A percentile compares a stretch with the other conserved stretches of the same genome.
Conservation (phyloP, 306 rosid genomes). For the Benincasa hispida region DNA sequence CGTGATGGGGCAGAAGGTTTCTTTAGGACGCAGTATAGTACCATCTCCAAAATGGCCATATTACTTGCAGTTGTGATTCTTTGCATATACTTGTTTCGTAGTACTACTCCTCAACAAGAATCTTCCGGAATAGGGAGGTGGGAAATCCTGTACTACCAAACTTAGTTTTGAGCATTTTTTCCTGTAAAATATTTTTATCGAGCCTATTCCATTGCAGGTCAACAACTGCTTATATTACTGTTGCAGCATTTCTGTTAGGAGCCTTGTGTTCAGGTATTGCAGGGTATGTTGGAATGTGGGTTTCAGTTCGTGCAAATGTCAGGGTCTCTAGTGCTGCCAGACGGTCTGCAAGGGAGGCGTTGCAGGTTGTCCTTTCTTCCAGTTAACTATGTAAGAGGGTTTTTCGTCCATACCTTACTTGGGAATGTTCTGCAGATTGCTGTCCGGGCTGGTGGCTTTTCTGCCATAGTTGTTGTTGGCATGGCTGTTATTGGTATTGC, state of each 20-base stretch:
- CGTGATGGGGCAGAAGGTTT: constrained; percentile 99
- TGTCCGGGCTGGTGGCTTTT: constrained; percentile 97
- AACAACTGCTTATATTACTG: constrained; percentile 80
- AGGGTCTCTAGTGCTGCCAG: constrained; percentile 98
- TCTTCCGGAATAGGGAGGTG: constrained; percentile 89
- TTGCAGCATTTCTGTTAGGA: constrained; percentile 89
- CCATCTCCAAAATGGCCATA: constrained; percentile 95
- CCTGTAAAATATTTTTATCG: constrained; percentile 9
- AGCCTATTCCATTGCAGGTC: constrained; percentile 54
- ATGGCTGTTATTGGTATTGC: constrained; percentile 98
- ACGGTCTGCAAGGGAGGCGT: constrained; percentile 95
- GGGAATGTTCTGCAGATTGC: constrained; percentile 63
- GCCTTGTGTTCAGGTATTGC: constrained; percentile 94
- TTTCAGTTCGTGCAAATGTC: constrained; percentile 98
- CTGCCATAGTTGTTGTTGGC: constrained; percentile 91
- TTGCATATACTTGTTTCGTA: constrained; percentile 82
- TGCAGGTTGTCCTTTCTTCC: constrained; percentile 58
- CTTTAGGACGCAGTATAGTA: constrained; percentile 90
- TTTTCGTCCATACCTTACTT: constrained; percentile 19
- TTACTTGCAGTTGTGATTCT: constrained; percentile 73
- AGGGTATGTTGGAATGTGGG: constrained; percentile 99
- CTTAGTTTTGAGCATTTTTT: background rate
- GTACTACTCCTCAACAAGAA: constrained; percentile 80
- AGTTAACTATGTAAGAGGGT: constrained; percentile 14
- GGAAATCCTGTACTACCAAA: constrained; percentile 10